A percentile compares a stretch with the other conserved stretches of the same genome.
Conservation (phyloP, 495 filamentous ascomycete genomes). For the Niebla homalea region DNA sequence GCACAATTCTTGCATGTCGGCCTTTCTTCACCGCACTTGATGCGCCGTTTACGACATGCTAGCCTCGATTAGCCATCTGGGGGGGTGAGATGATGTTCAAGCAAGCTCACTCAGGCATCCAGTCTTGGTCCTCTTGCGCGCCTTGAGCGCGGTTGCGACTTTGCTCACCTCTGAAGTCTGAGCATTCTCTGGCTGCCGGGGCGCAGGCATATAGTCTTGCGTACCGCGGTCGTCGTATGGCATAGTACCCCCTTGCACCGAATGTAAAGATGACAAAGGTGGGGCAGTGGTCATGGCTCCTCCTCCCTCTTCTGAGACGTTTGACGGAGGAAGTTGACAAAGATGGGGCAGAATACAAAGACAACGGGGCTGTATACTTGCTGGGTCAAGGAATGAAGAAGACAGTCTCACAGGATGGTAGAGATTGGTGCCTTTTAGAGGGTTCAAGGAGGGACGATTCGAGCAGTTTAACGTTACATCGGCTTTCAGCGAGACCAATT, state of each 20-base stretch:
- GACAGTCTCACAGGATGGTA: not conserved
- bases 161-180: conserved; percentile 8
- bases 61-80: conserved; percentile 12
- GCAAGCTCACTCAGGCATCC: conserved; percentile 72
- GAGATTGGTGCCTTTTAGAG: not conserved
- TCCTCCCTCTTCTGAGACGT: conserved; percentile 1
- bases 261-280: too few relatives aligned
- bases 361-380: not conserved
- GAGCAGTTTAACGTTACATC: not conserved
- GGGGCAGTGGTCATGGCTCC: not conserved
- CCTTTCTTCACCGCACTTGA: conserved; percentile 94
- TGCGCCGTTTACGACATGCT: conserved; percentile 89
- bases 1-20: conserved; percentile 86
- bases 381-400: not conserved
- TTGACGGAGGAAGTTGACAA: not conserved
- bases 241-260: too few relatives aligned
- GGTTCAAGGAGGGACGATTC: not conserved
- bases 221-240: not conserved
- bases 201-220: not conserved
- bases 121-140: conserved; percentile 82
- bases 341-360: not conserved
- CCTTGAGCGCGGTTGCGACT: conserved; percentile 11
- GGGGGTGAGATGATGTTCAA: not conserved
- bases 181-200: not conserved
- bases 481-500: too few relatives aligned